These are phyloP conservation scores for Cenchrus americanus DNA, from an alignment of 176 grass and related monocot genomes.

Conservation along the genomic window DNA sequence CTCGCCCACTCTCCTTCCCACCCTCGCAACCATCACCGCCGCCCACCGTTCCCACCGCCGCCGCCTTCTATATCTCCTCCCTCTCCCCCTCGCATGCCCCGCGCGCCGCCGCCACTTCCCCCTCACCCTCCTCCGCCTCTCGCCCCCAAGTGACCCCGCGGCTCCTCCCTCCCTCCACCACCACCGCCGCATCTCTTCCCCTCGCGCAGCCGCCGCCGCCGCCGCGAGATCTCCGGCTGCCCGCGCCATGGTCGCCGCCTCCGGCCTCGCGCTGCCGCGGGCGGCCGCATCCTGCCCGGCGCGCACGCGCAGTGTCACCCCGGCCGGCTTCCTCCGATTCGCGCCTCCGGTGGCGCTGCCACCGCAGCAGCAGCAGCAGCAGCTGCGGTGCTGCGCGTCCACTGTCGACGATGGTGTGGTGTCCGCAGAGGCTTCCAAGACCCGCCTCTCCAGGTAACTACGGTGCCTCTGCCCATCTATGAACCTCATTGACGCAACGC, in stretches of 20 bases:
- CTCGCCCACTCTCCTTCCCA: constrained; percentile 28
- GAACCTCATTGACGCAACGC: neutral
- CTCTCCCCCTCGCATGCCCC: neutral
- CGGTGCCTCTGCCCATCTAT: neutral
- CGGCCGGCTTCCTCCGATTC: constrained; percentile 35
- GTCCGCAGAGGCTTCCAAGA: neutral
- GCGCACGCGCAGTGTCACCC: neutral
- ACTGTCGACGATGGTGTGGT: constrained; percentile 38
- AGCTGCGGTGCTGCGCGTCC: constrained; percentile 54
- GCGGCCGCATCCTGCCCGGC: constrained; percentile 5
- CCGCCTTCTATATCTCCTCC: constrained; percentile 49
- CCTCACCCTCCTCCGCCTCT: neutral
- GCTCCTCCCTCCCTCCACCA: neutral
- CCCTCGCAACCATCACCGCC: constrained; percentile 63
- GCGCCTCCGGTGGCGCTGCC: neutral
- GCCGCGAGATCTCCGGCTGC: constrained; percentile 53
- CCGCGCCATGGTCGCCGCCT: constrained; percentile 55
- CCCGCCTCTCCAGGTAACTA: constrained; percentile 43
- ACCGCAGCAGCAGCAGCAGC: constrained; percentile 19
- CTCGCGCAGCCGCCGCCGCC: neutral
- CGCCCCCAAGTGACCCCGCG: neutral
- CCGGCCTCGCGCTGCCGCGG: constrained; percentile 49
- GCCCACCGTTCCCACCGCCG: constrained; percentile 62
- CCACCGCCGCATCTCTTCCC: neutral
- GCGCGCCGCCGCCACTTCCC: neutral